Conservation (phyloP, 345 rosid species). For the Mallotus nudiflorus region DNA sequence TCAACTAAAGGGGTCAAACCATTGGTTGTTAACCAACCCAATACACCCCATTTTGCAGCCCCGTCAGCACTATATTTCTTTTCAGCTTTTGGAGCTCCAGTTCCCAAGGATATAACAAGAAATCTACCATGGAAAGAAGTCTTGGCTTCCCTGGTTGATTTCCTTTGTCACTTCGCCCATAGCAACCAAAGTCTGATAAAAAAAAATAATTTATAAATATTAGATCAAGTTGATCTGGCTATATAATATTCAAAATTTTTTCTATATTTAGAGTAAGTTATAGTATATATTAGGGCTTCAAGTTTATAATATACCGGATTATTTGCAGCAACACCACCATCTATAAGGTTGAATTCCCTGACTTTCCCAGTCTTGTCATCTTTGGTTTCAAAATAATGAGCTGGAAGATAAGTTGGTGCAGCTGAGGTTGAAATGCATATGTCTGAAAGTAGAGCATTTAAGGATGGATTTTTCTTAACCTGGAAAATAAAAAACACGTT, state of each 20-base stretch:
- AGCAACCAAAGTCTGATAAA: constrained; percentile 42
- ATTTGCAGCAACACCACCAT: constrained; percentile 82
- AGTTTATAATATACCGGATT: constrained; percentile 44
- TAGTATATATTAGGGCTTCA: background rate
- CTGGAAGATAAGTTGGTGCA: constrained; percentile 68
- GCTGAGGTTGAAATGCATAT: constrained; percentile 62
- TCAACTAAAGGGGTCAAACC: constrained; percentile 55
- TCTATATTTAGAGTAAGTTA: too few relatives aligned
- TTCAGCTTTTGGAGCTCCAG: constrained; percentile 40
- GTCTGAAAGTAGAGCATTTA: constrained; percentile 55
- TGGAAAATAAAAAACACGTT: constrained; percentile 3
- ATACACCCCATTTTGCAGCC: constrained; percentile 60
- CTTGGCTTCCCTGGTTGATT: constrained; percentile 35
- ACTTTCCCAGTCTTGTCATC: constrained; percentile 30
- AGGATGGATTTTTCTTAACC: constrained; percentile 38
- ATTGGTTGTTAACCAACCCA: constrained; percentile 57
- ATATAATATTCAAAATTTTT: too few relatives aligned
- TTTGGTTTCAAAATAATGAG: constrained; percentile 42
- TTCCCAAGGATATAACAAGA: constrained; percentile 61
- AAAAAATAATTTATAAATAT: too few relatives aligned
- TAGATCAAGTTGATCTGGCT: too few relatives aligned
- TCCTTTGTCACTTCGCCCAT: constrained; percentile 52
- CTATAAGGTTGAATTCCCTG: constrained; percentile 60
- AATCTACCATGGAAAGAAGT: constrained; percentile 40
- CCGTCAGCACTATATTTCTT: constrained; percentile 41